Evolutionary conservation across 257 asterid genomes (phyloP).

Genomic region (Gentiana dahurica): DNA sequence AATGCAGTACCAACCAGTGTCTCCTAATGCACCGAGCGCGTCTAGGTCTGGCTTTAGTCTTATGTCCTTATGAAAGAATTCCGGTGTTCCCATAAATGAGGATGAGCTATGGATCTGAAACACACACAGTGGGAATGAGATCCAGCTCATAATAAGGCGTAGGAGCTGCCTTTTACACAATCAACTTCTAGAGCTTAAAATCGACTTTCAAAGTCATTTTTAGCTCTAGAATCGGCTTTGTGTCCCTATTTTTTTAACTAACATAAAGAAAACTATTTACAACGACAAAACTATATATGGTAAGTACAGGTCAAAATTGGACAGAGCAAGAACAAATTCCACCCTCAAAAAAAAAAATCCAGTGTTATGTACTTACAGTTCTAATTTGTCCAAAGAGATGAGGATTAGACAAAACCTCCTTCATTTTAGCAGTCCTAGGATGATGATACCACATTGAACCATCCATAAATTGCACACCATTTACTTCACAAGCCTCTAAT

Average conservation of each 20-base stretch:
- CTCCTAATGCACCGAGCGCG: constrained; percentile 73
- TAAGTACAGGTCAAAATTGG: too few relatives aligned
- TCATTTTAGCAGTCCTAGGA: constrained; percentile 53
- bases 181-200: too few relatives aligned
- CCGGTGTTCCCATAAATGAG: constrained; percentile 28
- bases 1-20: constrained; percentile 81
- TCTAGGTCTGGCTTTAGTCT: constrained; percentile 64
- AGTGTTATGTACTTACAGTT: constrained; percentile 27
- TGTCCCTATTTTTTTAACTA: too few relatives aligned
- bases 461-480: constrained; percentile 82
- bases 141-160: too few relatives aligned
- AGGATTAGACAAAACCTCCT: constrained; percentile 34
- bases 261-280: too few relatives aligned
- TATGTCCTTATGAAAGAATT: constrained; percentile 44
- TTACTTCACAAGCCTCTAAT: constrained; percentile 34
- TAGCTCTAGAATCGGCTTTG: too few relatives aligned
- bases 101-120: constrained; percentile 62
- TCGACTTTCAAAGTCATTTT: too few relatives aligned
- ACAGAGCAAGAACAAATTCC: too few relatives aligned
- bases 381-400: constrained; percentile 42
- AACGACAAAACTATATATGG: too few relatives aligned
- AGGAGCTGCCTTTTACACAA: too few relatives aligned
- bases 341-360: too few relatives aligned
- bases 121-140: not conserved
- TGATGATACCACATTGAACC: constrained; percentile 93